These are phyloP conservation scores for Blastomyces gilchristii DNA, from an alignment of 2,329 filamentous ascomycete species.

Conservation along the genomic window DNA sequence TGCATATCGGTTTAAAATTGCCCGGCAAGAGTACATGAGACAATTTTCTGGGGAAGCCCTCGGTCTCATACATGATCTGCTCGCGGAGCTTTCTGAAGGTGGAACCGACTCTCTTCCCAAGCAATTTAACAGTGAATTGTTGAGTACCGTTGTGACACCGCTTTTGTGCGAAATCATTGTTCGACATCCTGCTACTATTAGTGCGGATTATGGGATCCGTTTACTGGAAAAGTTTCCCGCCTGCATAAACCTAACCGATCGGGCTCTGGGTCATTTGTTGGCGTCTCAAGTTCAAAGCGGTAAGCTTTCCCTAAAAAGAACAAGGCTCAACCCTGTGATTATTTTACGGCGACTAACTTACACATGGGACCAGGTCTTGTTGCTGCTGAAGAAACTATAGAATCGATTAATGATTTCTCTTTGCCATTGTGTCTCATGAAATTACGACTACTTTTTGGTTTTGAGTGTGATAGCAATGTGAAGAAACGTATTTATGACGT, in stretches of 20 bases:
- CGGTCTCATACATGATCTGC: constrained; percentile 26
- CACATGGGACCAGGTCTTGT: constrained; percentile 15
- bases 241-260: constrained; percentile 14
- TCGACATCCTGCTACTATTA: constrained; percentile 23
- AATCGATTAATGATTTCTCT: constrained; percentile 33
- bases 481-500: constrained; percentile 28
- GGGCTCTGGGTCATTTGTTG: constrained; percentile 3
- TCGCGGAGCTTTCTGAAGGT: constrained; percentile 12
- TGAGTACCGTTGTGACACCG: constrained; percentile 20
- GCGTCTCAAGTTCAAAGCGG: background rate
- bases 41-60: constrained; percentile 28
- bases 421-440: constrained; percentile 36
- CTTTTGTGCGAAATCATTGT: constrained; percentile 28
- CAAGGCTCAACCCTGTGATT: background rate
- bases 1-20: constrained; percentile 32
- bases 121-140: constrained; percentile 11
- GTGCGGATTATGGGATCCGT: constrained; percentile 23
- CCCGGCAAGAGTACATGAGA: constrained; percentile 31
- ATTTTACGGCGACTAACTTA: background rate
- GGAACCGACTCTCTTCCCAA: background rate
- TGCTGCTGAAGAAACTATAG: constrained; percentile 28
- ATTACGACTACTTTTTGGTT: constrained; percentile 31
- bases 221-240: constrained; percentile 22
- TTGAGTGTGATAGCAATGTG: constrained; percentile 20
- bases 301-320: background rate